Percentiles rank a stretch among this genome's conserved stretches.
Conservation (phyloP, 768 basidiomycete species). For the Leccinum arenicola region DNA sequence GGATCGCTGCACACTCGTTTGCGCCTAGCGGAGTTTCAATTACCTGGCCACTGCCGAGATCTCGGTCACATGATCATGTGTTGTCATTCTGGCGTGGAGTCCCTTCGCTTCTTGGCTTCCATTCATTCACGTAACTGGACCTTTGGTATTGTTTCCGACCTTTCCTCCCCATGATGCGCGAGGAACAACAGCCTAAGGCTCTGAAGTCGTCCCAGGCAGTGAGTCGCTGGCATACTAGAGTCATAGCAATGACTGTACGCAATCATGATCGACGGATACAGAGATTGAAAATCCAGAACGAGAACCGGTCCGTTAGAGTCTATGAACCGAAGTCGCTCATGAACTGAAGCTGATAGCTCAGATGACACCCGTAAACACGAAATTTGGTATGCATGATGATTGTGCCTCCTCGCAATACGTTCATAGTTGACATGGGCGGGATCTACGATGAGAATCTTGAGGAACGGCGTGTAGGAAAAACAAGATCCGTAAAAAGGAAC, state of each 20-base stretch:
- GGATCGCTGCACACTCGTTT: conserved; percentile 1
- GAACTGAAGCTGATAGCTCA: conserved; percentile 87
- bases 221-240: too few relatives aligned
- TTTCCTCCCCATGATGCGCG: too few relatives aligned
- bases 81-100: neutral
- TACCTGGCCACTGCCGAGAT: conserved; percentile 17
- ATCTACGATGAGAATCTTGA: conserved; percentile 79
- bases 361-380: conserved; percentile 83
- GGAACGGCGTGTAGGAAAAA: conserved; percentile 76
- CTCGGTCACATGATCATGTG: conserved; percentile 23
- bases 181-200: too few relatives aligned
- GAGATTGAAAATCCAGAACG: conserved; percentile 93
- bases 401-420: conserved; percentile 78
- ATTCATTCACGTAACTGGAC: too few relatives aligned
- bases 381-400: conserved; percentile 73
- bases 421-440: conserved; percentile 65
- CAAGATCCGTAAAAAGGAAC: conserved; percentile 96
- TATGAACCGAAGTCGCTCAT: conserved; percentile 93
- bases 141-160: too few relatives aligned
- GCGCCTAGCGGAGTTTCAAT: conserved; percentile 24
- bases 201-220: too few relatives aligned
- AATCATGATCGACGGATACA: conserved; percentile 98
- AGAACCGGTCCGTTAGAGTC: conserved; percentile 88
- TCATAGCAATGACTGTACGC: conserved; percentile 89
- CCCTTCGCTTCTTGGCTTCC: too few relatives aligned